A percentile compares a stretch with the other conserved stretches of the same genome.
phyloP scores from a whole-genome alignment of 805 yeast genomes.

The Yarrowia osloensis region DNA sequence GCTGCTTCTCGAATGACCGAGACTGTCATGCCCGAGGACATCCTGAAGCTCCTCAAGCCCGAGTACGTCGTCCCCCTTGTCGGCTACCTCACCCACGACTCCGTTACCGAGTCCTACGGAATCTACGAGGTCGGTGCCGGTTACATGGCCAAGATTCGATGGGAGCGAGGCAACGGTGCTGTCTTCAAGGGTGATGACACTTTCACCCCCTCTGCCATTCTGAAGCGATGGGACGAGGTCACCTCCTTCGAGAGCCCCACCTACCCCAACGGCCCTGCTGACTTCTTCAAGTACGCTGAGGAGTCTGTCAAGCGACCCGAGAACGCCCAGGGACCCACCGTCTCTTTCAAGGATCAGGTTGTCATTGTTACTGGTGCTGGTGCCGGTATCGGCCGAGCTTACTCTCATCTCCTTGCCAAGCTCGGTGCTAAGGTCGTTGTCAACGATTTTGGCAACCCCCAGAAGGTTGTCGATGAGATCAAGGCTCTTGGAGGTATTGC shows the following conservation, averaged over 20 bases:
- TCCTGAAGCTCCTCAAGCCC: constrained; percentile 77
- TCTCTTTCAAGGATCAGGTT: constrained; percentile 76
- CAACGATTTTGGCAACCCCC: constrained; percentile 80
- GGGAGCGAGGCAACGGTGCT: constrained; percentile 92
- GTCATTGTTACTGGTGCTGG: constrained; percentile 95
- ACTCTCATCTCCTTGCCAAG: constrained; percentile 80
- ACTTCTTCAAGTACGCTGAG: constrained; percentile 63
- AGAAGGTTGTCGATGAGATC: constrained; percentile 73
- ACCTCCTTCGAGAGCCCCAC: constrained; percentile 58
- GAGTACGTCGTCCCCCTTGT: constrained; percentile 93
- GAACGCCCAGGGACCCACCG: constrained; percentile 59
- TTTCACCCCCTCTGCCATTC: constrained; percentile 83
- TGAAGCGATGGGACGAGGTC: constrained; percentile 64
- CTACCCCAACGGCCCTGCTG: constrained; percentile 72
- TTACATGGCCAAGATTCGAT: constrained; percentile 83
- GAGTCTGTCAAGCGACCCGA: constrained; percentile 55
- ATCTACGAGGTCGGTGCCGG: constrained; percentile 95
- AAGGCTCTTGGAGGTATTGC: constrained; percentile 73
- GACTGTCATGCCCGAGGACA: constrained; percentile 78
- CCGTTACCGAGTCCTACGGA: constrained; percentile 64
- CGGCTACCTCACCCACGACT: constrained; percentile 71
- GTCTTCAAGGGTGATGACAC: constrained; percentile 74
- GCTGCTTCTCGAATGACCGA: constrained; percentile 98
- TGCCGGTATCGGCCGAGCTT: constrained; percentile 88
- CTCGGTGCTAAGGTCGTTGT: constrained; percentile 95